These are phyloP conservation scores for Yamadazyma buinensis DNA, from an alignment of 1,139 yeast species.

Conservation along the genomic window DNA sequence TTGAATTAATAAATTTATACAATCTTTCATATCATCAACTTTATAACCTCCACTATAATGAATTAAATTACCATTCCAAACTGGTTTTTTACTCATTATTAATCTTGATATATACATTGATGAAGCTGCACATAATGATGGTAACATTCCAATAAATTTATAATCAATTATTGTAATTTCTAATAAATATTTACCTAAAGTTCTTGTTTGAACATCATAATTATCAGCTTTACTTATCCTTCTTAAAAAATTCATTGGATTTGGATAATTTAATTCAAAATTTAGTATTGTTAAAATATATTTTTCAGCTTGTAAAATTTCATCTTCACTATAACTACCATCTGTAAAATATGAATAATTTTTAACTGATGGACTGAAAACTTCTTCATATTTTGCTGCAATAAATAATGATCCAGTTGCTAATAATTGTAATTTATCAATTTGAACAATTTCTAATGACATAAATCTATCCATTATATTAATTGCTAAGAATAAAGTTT, in stretches of 20 bases:
- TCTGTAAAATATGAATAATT: conserved; percentile 89
- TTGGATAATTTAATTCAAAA: conserved; percentile 83
- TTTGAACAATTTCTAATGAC: conserved; percentile 73
- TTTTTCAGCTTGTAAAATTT: conserved; percentile 83
- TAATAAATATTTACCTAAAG: conserved; percentile 83
- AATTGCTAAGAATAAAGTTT: conserved; percentile 82
- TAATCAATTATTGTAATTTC: conserved; percentile 83
- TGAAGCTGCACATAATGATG: conserved; percentile 85
- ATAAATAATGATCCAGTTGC: conserved; percentile 90
- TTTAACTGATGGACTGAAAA: conserved; percentile 82
- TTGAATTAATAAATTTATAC: conserved; percentile 70
- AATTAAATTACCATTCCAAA: conserved; percentile 79
- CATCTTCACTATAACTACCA: conserved; percentile 79
- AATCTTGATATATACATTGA: conserved; percentile 86
- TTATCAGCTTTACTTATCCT: conserved; percentile 94
- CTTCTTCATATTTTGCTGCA: conserved; percentile 95
- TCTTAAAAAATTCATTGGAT: conserved; percentile 91
- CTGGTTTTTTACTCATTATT: conserved; percentile 66
- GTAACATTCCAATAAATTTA: conserved; percentile 71
- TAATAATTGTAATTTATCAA: conserved; percentile 80
- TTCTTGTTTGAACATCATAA: conserved; percentile 88
- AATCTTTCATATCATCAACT: conserved; percentile 65
- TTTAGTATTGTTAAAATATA: conserved; percentile 71
- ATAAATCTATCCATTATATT: conserved; percentile 90
- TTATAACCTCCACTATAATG: conserved; percentile 94